These are phyloP conservation scores for Podaxis sp. DNA, from an alignment of 768 basidiomycete species.

Conservation along the genomic window DNA sequence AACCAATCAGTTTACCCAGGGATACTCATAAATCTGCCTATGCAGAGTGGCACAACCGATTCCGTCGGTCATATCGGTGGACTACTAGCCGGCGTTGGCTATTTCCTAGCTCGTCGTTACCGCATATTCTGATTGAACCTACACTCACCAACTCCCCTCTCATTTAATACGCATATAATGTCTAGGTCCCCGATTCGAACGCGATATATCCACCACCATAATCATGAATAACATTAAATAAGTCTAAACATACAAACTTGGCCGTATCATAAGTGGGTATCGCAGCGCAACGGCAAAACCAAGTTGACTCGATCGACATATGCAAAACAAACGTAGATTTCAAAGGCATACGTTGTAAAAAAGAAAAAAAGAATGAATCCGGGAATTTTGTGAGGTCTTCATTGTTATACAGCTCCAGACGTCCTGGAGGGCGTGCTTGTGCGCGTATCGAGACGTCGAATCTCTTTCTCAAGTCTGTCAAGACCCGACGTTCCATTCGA, in stretches of 20 bases:
- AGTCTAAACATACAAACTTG: constrained; percentile 13
- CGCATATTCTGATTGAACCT: constrained; percentile 24
- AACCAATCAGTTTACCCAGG: background rate
- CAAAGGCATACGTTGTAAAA: background rate
- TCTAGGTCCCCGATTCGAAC: background rate
- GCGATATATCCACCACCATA: background rate
- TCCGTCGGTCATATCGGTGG: constrained; percentile 73
- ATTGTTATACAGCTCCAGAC: background rate
- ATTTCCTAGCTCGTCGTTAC: constrained; percentile 43
- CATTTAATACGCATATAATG: background rate
- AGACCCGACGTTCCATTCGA: constrained; percentile 47
- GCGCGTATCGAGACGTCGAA: constrained; percentile 75
- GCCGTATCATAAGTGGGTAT: constrained; percentile 9
- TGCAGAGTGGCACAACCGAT: constrained; percentile 53
- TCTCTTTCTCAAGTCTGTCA: constrained; percentile 76
- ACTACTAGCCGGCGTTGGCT: constrained; percentile 58
- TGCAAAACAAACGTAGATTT: background rate
- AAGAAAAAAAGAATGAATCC: background rate
- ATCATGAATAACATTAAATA: constrained; percentile 10
- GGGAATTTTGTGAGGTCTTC: background rate
- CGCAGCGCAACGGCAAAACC: background rate
- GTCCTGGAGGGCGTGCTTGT: constrained; percentile 68
- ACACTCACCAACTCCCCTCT: background rate
- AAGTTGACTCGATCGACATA: constrained; percentile 1
- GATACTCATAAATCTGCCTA: constrained; percentile 2